Evolutionary conservation across 2,329 filamentous ascomycete genomes (phyloP).

Genomic region (Cladorrhinum sp.): DNA sequence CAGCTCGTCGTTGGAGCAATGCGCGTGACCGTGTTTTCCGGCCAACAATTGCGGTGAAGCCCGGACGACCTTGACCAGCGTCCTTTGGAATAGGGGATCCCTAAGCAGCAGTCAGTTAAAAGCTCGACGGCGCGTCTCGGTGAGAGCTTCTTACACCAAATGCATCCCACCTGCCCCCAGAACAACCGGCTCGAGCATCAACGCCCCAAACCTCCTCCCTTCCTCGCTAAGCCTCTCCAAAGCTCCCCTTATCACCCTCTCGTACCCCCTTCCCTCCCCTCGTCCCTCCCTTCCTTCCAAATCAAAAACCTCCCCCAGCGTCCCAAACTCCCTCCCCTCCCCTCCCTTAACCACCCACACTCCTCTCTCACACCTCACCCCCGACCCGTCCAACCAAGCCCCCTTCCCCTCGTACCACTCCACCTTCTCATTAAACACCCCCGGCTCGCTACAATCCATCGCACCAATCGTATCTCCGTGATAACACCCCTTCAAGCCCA

Average conservation of each 20-base stretch:
- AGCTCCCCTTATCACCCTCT: constrained; percentile 53
- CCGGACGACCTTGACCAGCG: constrained; percentile 66
- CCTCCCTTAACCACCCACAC: constrained; percentile 59
- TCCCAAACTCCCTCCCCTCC: constrained; percentile 43
- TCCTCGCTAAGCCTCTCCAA: constrained; percentile 51
- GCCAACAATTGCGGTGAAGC: constrained; percentile 52
- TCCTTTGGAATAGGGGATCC: constrained; percentile 77
- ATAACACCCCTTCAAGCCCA: constrained; percentile 77
- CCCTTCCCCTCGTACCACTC: constrained; percentile 82
- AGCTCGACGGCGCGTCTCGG: neutral
- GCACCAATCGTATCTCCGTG: constrained; percentile 86
- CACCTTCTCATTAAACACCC: constrained; percentile 74
- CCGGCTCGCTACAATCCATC: constrained; percentile 81
- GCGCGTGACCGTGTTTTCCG: constrained; percentile 4
- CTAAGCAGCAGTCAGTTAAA: constrained; percentile 36
- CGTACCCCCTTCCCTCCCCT: constrained; percentile 51
- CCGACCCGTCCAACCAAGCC: constrained; percentile 77
- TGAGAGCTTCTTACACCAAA: constrained; percentile 57
- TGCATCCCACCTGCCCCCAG: constrained; percentile 83
- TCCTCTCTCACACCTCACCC: constrained; percentile 63
- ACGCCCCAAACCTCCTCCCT: constrained; percentile 67
- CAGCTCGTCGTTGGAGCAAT: constrained; percentile 21
- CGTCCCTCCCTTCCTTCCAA: constrained; percentile 46
- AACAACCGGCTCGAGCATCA: constrained; percentile 77
- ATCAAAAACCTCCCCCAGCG: constrained; percentile 59